Evolutionary conservation across 768 basidiomycete species (phyloP).

Genomic region (Kwoniella sp.): DNA sequence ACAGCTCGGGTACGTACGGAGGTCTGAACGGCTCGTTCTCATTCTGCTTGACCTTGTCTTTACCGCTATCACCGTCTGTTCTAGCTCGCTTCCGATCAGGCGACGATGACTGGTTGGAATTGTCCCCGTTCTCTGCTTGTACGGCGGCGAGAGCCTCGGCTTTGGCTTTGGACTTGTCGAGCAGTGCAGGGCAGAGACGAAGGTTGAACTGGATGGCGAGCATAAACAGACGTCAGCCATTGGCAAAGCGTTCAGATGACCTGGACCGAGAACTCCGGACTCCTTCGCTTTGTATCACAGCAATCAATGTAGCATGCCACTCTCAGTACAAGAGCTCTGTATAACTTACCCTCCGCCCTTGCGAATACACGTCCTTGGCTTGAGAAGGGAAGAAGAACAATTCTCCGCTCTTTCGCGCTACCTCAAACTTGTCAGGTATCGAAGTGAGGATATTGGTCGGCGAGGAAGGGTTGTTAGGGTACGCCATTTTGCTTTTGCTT

Average conservation of each 20-base stretch:
- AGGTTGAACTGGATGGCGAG: constrained; percentile 83
- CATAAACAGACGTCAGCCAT: background rate
- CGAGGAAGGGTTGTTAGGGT: constrained; percentile 33
- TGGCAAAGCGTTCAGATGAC: background rate
- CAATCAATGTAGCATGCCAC: no score
- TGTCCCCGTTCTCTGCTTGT: constrained; percentile 43
- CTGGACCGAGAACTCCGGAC: constrained; percentile 1
- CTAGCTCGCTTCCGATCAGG: constrained; percentile 38
- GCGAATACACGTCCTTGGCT: constrained; percentile 65
- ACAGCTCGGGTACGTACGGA: constrained; percentile 76
- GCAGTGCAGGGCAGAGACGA: constrained; percentile 78
- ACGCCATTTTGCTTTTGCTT: constrained; percentile 29
- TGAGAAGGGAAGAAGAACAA: constrained; percentile 78
- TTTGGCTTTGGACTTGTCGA: constrained; percentile 67
- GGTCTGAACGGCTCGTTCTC: constrained; percentile 72
- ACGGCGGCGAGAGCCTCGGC: constrained; percentile 58
- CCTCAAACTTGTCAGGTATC: constrained; percentile 47
- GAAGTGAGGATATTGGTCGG: constrained; percentile 43
- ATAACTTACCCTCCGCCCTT: constrained; percentile 68
- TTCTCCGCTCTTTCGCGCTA: constrained; percentile 62
- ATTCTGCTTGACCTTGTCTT: constrained; percentile 43
- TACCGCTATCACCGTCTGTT: constrained; percentile 10
- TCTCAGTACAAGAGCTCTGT: no score
- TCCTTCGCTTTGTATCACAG: no score
- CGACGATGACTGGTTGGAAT: constrained; percentile 20